Evolutionary conservation across 2,329 filamentous ascomycete species (phyloP).

Genomic region (Didymella arachidicola): DNA sequence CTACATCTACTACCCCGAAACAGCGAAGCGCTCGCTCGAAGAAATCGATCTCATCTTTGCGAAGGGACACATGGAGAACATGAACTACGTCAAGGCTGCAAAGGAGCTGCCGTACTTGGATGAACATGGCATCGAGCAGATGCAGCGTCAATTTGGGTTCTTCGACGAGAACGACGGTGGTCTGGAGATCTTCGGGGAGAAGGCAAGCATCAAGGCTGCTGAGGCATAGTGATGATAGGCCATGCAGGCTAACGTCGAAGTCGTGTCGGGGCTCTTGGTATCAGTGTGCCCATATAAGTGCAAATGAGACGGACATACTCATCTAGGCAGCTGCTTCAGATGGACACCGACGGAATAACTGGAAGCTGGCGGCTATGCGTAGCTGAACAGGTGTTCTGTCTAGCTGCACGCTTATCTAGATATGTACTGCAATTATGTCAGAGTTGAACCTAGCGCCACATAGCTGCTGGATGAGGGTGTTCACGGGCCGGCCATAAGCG

Average conservation of each 20-base stretch:
- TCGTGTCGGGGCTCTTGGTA: background rate
- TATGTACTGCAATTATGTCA: constrained; percentile 6
- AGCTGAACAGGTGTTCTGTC: constrained; percentile 6
- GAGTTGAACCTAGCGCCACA: constrained; percentile 4
- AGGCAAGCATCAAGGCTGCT: constrained; percentile 4
- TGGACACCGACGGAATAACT: background rate
- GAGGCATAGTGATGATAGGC: background rate
- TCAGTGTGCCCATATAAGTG: background rate
- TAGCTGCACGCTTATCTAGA: constrained; percentile 5
- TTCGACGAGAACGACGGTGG: constrained; percentile 32
- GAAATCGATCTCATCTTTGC: constrained; percentile 60
- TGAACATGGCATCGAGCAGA: constrained; percentile 62
- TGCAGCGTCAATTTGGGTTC: constrained; percentile 51
- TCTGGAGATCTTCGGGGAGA: constrained; percentile 12
- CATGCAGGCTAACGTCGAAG: background rate
- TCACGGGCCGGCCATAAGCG: constrained; percentile 36
- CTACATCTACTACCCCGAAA: constrained; percentile 64
- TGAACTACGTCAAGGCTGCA: constrained; percentile 66
- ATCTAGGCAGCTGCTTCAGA: constrained; percentile 2
- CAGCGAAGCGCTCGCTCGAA: constrained; percentile 56
- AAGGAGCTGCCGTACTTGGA: constrained; percentile 64
- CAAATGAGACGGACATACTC: background rate
- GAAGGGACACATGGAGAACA: constrained; percentile 59
- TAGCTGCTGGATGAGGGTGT: constrained; percentile 12
- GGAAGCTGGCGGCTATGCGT: background rate